Base-by-base conservation (phyloP, 306 rosid species). In the Trifolium fragiferum region DNA sequence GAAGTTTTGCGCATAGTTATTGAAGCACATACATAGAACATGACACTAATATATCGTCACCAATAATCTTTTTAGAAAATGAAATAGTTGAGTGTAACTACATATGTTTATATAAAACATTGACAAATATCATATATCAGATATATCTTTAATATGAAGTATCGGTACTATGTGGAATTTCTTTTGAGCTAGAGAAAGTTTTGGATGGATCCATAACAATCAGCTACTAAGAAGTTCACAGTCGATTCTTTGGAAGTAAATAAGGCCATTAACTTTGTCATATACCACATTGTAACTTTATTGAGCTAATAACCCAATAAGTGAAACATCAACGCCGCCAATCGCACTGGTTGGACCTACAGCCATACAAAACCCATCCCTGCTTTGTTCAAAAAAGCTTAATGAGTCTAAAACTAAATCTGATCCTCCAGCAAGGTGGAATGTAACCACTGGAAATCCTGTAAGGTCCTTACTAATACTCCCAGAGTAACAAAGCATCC, bases 211-310 rank as follows among this genome's bases (percentile, higher is more conserved):
- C 38, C n/a, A 1, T 41, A 16, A 70, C 18, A 16, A 49, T 78
- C 69, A 82, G 18, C 68, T 79, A 61, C 68, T 51, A 46, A 83
- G 77, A 57, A 86, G 87, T 46, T 40, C 37, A 78, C 87, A 83
- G 15, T 86, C 84, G 67, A 83, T 83, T 33, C 80, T 53, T 60
- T 83, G 85, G 19, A 86, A 72, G 53, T 78, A 83, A 62, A 83
- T 44, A 7, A n/a, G 2, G 7, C 41, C 6, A 40, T 55, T 66
- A n/a, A 7, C 46, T 0, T 83, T 64, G 53, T 86, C 81, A 78
- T 75, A 83, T 40, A 76, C 87, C n/a, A 86, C 71, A 44, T 83
- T 83, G 40, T 86, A 86, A 72, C 54, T 72, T 18, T 86, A 84
- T 27, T 81, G 87, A 3, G 82, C 87, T 50, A 81, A n/a, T 43